Conservation (phyloP, 176 grass and related monocot species). For the Avena eriantha region DNA sequence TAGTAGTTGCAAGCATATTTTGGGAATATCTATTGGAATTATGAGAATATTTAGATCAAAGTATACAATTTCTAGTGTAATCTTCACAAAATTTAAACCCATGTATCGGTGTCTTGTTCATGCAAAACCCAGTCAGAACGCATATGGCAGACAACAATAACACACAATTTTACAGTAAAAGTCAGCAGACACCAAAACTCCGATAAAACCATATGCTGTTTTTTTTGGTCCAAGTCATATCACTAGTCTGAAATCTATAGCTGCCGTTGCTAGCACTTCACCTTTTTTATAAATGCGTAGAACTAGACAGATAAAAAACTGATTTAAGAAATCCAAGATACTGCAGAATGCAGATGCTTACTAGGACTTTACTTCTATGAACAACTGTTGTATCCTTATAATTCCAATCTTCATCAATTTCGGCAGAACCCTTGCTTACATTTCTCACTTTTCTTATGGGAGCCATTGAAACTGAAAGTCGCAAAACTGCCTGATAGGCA, state of each 20-base stretch:
- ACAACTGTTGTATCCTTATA: conserved; percentile 62
- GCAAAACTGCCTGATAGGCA: conserved; percentile 37
- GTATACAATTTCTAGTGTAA: no score
- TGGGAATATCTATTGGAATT: no score
- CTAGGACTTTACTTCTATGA: conserved; percentile 63
- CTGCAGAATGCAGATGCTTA: conserved; percentile 40
- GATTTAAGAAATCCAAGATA: conserved; percentile 19
- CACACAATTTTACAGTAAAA: conserved; percentile 16
- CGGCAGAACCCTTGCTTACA: no score
- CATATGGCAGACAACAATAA: not conserved
- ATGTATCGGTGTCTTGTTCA: no score
- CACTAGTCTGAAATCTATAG: not conserved
- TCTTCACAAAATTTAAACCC: no score
- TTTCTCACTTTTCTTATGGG: no score
- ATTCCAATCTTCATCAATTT: conserved; percentile 78
- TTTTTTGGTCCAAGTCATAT: not conserved
- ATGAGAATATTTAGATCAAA: no score
- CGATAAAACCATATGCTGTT: not conserved
- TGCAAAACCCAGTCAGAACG: not conserved
- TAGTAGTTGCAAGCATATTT: no score
- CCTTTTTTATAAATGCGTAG: not conserved
- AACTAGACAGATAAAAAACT: conserved; percentile 2
- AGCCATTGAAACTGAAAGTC: conserved; percentile 49
- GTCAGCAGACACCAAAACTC: not conserved
- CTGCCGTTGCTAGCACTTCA: not conserved